Evolutionary conservation across 441 rosid genomes (phyloP).

Genomic region (Syzygium malaccense): DNA sequence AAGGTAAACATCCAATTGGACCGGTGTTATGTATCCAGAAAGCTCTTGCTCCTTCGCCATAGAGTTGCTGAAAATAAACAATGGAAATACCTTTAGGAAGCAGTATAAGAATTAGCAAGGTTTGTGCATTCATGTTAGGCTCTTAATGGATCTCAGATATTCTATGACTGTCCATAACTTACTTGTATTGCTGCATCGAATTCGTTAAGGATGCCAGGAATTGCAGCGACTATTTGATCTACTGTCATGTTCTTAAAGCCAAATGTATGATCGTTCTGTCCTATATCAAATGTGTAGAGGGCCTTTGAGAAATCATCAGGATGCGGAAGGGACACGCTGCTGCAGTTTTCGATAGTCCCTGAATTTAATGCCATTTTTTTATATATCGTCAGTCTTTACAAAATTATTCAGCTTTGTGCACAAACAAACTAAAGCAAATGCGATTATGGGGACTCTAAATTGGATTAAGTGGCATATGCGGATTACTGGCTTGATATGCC

Average conservation of each 20-base stretch:
- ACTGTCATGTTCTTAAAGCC: neutral
- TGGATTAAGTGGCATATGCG: neutral
- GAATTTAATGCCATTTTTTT: neutral
- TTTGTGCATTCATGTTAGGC: neutral
- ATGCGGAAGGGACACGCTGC: neutral
- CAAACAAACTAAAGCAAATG: neutral
- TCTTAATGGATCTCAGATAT: neutral
- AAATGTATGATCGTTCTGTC: neutral
- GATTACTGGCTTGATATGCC: neutral
- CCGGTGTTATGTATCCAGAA: neutral
- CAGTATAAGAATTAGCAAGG: neutral
- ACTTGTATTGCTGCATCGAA: neutral
- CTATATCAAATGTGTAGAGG: conserved; percentile 4
- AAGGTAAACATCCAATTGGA: neutral
- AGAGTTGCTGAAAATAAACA: neutral
- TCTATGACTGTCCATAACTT: neutral
- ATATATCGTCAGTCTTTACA: neutral
- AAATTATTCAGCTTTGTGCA: neutral
- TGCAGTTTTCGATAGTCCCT: neutral
- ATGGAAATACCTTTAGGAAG: neutral
- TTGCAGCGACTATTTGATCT: neutral
- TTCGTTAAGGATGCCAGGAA: neutral
- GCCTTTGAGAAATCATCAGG: neutral
- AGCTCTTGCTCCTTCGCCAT: neutral
- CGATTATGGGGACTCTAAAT: neutral